Conservation (phyloP, 371 early-diverging fungal species). For the Encephalitozoon intestinalis region DNA sequence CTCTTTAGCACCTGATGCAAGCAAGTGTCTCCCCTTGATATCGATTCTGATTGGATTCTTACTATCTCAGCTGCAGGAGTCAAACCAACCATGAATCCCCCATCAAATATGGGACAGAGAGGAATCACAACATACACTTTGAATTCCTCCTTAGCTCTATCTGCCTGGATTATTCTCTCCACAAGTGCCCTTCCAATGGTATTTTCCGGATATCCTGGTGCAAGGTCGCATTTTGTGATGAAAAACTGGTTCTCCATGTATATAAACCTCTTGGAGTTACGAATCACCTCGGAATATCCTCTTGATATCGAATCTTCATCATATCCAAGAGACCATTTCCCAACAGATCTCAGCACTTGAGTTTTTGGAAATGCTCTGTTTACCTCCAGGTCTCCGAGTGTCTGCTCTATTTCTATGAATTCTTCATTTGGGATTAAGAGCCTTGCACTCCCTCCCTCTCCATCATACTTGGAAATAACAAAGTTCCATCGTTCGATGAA, state of each 20-base stretch:
- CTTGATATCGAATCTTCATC: constrained; percentile 71
- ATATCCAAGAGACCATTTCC: constrained; percentile 54
- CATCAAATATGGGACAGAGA: constrained; percentile 78
- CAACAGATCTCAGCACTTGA: constrained; percentile 59
- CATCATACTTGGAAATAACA: background rate
- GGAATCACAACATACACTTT: constrained; percentile 78
- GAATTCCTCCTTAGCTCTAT: constrained; percentile 66
- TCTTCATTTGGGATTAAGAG: background rate
- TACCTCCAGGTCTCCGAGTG: constrained; percentile 62
- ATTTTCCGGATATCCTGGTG: constrained; percentile 33
- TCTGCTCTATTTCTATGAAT: background rate
- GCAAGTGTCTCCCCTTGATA: constrained; percentile 69
- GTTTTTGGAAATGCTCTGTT: constrained; percentile 64
- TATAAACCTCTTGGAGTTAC: constrained; percentile 69
- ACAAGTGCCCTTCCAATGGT: constrained; percentile 70
- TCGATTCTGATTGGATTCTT: constrained; percentile 72
- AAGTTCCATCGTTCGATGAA: constrained; percentile 72
- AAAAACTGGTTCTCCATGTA: constrained; percentile 93
- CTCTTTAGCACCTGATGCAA: constrained; percentile 64
- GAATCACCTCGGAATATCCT: constrained; percentile 71
- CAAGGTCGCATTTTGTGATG: constrained; percentile 55
- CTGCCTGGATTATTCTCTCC: constrained; percentile 70
- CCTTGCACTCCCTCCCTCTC: background rate
- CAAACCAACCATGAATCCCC: constrained; percentile 67
- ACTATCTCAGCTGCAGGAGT: constrained; percentile 61